phyloP scores from a whole-genome alignment of 2,329 filamentous ascomycete species.

The Nemania sp. region DNA sequence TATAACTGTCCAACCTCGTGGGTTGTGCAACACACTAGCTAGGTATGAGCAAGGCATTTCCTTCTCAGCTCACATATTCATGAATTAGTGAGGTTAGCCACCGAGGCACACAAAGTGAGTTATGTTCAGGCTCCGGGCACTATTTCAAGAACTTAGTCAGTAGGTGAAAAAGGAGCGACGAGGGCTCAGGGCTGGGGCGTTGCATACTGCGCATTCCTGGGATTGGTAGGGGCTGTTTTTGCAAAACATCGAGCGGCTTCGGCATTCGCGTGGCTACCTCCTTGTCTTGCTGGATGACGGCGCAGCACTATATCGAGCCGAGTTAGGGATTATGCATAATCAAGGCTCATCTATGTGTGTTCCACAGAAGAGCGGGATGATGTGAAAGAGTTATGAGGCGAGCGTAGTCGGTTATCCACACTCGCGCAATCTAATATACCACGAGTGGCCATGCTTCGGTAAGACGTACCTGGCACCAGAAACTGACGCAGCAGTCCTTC shows the following conservation, averaged over 20 bases:
- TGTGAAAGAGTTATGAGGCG: no score
- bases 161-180: neutral
- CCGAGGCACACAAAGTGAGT: no score
- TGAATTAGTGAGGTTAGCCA: no score
- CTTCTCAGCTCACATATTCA: no score
- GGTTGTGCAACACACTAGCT: no score
- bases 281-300: constrained; percentile 62
- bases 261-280: constrained; percentile 47
- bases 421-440: no score
- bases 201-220: constrained; percentile 20
- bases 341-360: no score
- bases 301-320: constrained; percentile 49
- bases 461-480: constrained; percentile 50
- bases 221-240: constrained; percentile 15
- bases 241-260: constrained; percentile 29
- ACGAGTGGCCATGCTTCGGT: neutral
- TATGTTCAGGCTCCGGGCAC: constrained; percentile 11
- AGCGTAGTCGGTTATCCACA: no score
- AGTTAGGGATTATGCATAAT: no score
- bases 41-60: no score
- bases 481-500: constrained; percentile 57
- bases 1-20: neutral
- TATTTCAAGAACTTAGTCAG: neutral
- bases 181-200: no score
- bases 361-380: no score